Evolutionary conservation across 768 basidiomycete species (phyloP).

Genomic region (Tylopilus felleus): DNA sequence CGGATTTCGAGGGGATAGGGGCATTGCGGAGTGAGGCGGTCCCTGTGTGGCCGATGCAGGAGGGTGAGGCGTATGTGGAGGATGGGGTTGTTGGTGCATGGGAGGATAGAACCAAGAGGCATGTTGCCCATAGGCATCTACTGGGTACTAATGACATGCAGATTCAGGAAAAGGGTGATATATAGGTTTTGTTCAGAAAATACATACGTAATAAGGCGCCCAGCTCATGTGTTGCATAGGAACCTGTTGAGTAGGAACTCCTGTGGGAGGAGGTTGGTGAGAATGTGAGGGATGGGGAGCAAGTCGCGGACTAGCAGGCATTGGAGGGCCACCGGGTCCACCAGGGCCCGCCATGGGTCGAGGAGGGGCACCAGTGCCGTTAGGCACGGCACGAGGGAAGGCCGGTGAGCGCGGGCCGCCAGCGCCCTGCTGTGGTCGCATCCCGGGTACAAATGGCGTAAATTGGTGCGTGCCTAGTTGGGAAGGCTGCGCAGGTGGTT

Average conservation of each 20-base stretch:
- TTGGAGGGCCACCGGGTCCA: conserved; percentile 51
- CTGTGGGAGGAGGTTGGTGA: conserved; percentile 53
- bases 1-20: conserved; percentile 69
- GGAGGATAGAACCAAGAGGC: conserved; percentile 38
- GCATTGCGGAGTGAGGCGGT: conserved; percentile 48
- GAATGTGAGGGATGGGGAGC: conserved; percentile 45
- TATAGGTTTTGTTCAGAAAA: not conserved
- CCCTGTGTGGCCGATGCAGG: conserved; percentile 35
- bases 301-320: conserved; percentile 64
- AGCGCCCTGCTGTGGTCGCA: conserved; percentile 45
- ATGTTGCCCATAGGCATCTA: conserved; percentile 47
- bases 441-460: conserved; percentile 47
- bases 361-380: conserved; percentile 48
- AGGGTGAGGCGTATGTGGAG: conserved; percentile 43
- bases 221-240: conserved; percentile 41
- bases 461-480: conserved; percentile 46
- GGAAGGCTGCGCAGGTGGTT: conserved; percentile 37
- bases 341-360: conserved; percentile 48
- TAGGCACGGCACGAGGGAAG: conserved; percentile 58
- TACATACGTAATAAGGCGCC: conserved; percentile 58
- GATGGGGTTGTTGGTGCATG: conserved; percentile 42
- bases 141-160: conserved; percentile 36
- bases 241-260: conserved; percentile 45
- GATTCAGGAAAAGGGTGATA: not conserved
- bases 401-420: conserved; percentile 65